phyloP scores from a whole-genome alignment of 2,329 filamentous ascomycete genomes.

The Orbilia quercus region DNA sequence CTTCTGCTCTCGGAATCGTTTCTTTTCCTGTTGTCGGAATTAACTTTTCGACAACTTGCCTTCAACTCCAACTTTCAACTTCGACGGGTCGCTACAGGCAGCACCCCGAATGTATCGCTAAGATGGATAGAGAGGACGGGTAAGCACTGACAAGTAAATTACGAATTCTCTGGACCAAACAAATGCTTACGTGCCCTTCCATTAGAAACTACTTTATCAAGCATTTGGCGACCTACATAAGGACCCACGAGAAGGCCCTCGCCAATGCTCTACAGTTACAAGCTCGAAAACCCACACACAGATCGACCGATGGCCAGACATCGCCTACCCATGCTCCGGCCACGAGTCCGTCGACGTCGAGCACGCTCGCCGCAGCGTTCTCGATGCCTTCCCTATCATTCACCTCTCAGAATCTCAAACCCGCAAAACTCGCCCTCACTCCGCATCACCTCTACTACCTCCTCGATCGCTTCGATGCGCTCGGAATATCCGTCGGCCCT shows the following conservation, averaged over 20 bases:
- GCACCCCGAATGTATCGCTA: slow-evolving; percentile 53
- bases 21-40: slow-evolving; percentile 42
- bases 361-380: slow-evolving; percentile 81
- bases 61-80: slow-evolving; percentile 19
- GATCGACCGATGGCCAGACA: slow-evolving; percentile 45
- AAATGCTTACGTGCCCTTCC: slow-evolving; percentile 21
- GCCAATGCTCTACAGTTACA: slow-evolving; percentile 93
- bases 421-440: slow-evolving; percentile 89
- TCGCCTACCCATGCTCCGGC: slow-evolving; percentile 65
- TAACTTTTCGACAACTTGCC: slow-evolving; percentile 45
- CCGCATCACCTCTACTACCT: slow-evolving; percentile 98
- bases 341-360: slow-evolving; percentile 72
- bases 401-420: slow-evolving; percentile 84
- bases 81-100: slow-evolving; percentile 1
- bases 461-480: slow-evolving; percentile 91
- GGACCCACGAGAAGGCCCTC: slow-evolving; percentile 95
- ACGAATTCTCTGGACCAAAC: neutral
- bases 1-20: slow-evolving; percentile 13
- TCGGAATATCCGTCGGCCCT: slow-evolving; percentile 88
- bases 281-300: slow-evolving; percentile 35
- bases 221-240: slow-evolving; percentile 95
- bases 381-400: slow-evolving; percentile 88
- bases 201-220: slow-evolving; percentile 73
- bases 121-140: slow-evolving; percentile 54
- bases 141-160: slow-evolving; percentile 32